These are phyloP conservation scores for Lactuca saligna DNA, from an alignment of 129 eudicot species.

Conservation along the genomic window DNA sequence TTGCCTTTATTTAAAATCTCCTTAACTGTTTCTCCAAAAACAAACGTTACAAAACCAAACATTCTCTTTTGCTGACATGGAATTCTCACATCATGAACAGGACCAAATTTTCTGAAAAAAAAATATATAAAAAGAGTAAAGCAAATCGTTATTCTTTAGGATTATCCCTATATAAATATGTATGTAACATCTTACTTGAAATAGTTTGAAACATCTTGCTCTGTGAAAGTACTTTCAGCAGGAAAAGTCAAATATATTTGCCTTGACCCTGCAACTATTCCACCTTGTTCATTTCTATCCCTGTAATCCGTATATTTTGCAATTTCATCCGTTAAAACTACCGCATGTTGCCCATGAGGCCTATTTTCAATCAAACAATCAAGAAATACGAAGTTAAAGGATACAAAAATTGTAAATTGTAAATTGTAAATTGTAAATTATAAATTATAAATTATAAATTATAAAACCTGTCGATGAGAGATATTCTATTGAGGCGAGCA, in stretches of 20 bases:
- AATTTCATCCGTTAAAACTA: constrained; percentile 34
- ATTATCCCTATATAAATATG: neutral
- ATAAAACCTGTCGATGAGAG: constrained; percentile 70
- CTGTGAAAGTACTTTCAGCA: constrained; percentile 38
- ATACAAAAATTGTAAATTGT: neutral
- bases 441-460: neutral
- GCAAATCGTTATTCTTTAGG: too few species aligned
- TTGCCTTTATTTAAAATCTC: constrained; percentile 59
- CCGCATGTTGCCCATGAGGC: constrained; percentile 45
- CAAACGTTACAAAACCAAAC: constrained; percentile 89
- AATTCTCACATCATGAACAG: constrained; percentile 89
- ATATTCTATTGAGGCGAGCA: constrained; percentile 66
- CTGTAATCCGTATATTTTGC: constrained; percentile 35
- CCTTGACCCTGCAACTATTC: constrained; percentile 40
- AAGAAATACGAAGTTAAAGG: neutral
- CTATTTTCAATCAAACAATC: constrained; percentile 24
- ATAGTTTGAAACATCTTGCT: constrained; percentile 44
- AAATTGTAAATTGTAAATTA: neutral
- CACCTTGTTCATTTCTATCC: constrained; percentile 39
- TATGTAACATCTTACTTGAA: constrained; percentile 28
- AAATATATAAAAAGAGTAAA: too few species aligned
- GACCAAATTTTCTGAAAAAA: constrained; percentile 53
- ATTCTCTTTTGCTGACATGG: constrained; percentile 85
- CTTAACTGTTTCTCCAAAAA: constrained; percentile 61
- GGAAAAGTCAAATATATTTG: constrained; percentile 42